Evolutionary conservation across 2,329 filamentous ascomycete genomes (phyloP), one percentile per base, ranked within the genome.

Genomic region (Colletotrichum spinosum): DNA sequence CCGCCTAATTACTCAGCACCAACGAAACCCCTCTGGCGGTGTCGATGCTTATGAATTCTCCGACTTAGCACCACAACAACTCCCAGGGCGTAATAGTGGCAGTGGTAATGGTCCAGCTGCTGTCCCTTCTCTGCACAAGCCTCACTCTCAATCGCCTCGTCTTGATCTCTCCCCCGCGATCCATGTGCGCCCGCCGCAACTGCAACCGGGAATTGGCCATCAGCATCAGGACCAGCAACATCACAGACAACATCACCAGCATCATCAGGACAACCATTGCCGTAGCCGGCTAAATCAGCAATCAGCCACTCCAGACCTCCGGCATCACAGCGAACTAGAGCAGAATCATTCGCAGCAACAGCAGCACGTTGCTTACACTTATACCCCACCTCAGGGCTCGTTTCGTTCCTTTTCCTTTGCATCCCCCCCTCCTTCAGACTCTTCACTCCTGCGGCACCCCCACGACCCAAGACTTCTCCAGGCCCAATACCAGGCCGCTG

Each of bases 401-500:
- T 6, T 35, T 42, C 57, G 56, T 25, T 45, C 63, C 4, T 41
- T 15, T 3, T 45, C 54, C 10, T 13, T 50, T 11, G 33, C 48
- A 9, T 59, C 60, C 8, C 59, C 63, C 6, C 59, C 63, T 10
- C 17, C 42, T 11, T 25, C 59, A 8, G 61, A 56, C 42, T 55
- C 65, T 25, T 45, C 56, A 6, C 33, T 61, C 9, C 60, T 68
- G 13, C 57, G 67, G 37, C 67, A 68, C 39, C 67, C 67, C 41
- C 65, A 69, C 53, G 65, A 69, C 38, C 65, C 67, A 10, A 42
- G 65, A 62, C 50, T 68, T 10, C 45, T 68, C 37, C 67, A 67
- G 37, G n/a, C 63, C 45, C 63, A 68, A 33, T 35, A 48, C 53
- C 63, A 68, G 42, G 41, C 63, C 7, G 15, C 51, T 46, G 48